These are phyloP conservation scores for Vitis labrusca DNA, from an alignment of 164 flowering plant species.

Conservation along the genomic window DNA sequence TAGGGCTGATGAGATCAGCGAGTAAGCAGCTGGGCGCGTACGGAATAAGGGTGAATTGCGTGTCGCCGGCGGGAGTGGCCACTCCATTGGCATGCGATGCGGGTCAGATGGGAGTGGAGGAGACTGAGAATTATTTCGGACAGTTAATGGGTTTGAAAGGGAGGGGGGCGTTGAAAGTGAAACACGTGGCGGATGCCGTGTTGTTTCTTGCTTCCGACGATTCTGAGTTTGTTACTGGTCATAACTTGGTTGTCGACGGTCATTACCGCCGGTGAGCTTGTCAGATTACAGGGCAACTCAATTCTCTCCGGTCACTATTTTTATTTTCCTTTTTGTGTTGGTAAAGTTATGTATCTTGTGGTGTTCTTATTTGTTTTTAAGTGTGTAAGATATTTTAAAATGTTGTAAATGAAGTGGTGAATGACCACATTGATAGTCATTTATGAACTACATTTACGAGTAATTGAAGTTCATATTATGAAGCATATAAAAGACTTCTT, in stretches of 20 bases:
- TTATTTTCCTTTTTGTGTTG: no score
- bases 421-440: no score
- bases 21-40: constrained; percentile 38
- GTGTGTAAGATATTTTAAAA: no score
- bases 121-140: constrained; percentile 18
- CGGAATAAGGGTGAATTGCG: constrained; percentile 52
- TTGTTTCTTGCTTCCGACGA: constrained; percentile 11
- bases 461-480: no score
- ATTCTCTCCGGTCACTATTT: no score
- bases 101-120: constrained; percentile 10
- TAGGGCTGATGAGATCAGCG: constrained; percentile 46
- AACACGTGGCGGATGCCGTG: constrained; percentile 10
- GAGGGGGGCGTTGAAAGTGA: background rate
- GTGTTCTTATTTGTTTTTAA: no score
- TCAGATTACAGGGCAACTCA: no score
- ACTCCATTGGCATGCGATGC: constrained; percentile 27
- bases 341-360: no score
- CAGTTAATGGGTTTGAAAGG: background rate
- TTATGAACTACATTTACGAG: no score
- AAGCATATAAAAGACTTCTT: no score
- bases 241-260: constrained; percentile 10
- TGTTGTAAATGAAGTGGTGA: no score
- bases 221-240: constrained; percentile 9
- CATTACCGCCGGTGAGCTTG: no score
- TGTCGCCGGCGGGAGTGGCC: constrained; percentile 42